Conservation (phyloP, 305 asterid species). For the Fraxinus albicans region DNA sequence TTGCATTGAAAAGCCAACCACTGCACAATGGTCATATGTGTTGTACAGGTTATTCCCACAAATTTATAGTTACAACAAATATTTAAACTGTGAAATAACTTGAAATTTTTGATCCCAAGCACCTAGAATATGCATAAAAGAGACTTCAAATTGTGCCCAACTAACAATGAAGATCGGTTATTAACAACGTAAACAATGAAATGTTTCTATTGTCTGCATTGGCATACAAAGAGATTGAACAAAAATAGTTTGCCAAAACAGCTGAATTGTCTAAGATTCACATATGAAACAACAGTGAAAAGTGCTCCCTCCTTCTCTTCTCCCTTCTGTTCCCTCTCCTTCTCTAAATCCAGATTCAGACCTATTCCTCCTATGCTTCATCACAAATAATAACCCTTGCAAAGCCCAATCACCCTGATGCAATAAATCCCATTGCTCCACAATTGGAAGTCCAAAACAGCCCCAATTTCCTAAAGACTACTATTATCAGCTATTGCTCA, state of each 20-base stretch:
- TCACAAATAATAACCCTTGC: background rate
- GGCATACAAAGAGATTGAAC: background rate
- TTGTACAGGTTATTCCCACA: constrained; percentile 8
- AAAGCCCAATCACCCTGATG: background rate
- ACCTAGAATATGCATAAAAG: background rate
- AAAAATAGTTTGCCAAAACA: background rate
- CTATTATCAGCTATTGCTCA: background rate
- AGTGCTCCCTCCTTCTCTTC: background rate
- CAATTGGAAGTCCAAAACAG: background rate
- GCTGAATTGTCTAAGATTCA: background rate
- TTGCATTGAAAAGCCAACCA: constrained; percentile 95
- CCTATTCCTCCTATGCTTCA: background rate
- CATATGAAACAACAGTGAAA: background rate
- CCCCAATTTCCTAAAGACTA: background rate
- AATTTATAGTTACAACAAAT: background rate
- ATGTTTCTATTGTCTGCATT: background rate
- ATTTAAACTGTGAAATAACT: background rate
- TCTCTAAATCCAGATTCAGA: background rate
- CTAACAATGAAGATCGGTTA: background rate
- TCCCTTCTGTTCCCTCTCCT: background rate
- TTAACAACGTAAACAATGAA: background rate
- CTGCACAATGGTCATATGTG: constrained; percentile 45
- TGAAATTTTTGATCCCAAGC: background rate
- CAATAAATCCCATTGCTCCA: background rate
- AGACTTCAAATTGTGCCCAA: background rate